These are phyloP conservation scores for Stylonectria norvegica DNA, from an alignment of 2,329 filamentous ascomycete genomes.

Conservation along the genomic window DNA sequence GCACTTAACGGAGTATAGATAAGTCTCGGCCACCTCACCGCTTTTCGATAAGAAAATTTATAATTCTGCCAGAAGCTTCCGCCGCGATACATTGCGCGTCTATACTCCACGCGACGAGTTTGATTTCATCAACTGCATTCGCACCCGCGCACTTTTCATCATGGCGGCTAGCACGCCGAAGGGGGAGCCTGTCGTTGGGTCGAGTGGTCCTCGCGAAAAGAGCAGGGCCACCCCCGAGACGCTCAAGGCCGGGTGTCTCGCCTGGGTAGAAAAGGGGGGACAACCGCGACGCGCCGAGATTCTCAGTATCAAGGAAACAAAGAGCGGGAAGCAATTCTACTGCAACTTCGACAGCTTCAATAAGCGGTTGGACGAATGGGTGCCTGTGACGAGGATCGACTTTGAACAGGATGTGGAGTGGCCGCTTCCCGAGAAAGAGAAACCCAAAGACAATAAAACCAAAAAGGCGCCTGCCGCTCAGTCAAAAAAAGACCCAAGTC, in stretches of 20 bases:
- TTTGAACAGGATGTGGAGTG: slow-evolving; percentile 91
- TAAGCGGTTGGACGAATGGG: slow-evolving; percentile 83
- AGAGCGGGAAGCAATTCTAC: slow-evolving; percentile 85
- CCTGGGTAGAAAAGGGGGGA: slow-evolving; percentile 67
- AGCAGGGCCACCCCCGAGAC: slow-evolving; percentile 82
- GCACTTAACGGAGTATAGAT: slow-evolving; percentile 21
- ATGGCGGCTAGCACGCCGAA: slow-evolving; percentile 52
- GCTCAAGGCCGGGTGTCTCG: slow-evolving; percentile 60
- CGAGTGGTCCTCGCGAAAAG: slow-evolving; percentile 61
- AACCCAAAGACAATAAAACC: slow-evolving; percentile 69
- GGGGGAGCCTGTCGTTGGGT: slow-evolving; percentile 54
- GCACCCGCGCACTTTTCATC: slow-evolving; percentile 34
- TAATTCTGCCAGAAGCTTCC: slow-evolving; percentile 26
- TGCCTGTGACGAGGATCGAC: slow-evolving; percentile 77
- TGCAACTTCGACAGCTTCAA: slow-evolving; percentile 99
- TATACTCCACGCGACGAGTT: slow-evolving; percentile 11
- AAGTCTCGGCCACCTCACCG: slow-evolving; percentile 22
- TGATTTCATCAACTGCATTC: slow-evolving; percentile 24
- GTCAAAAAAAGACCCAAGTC: slow-evolving; percentile 54
- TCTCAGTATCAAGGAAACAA: slow-evolving; percentile 86
- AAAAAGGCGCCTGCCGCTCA: slow-evolving; percentile 61
- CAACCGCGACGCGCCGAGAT: slow-evolving; percentile 91
- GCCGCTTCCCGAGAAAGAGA: slow-evolving; percentile 85
- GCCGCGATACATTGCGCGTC: slow-evolving; percentile 16
- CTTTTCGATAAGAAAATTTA: slow-evolving; percentile 21